Evolutionary conservation across 2,329 filamentous ascomycete genomes (phyloP), one percentile per base, ranked within the genome.

Genomic region (Raffaelea deltoideospora): DNA sequence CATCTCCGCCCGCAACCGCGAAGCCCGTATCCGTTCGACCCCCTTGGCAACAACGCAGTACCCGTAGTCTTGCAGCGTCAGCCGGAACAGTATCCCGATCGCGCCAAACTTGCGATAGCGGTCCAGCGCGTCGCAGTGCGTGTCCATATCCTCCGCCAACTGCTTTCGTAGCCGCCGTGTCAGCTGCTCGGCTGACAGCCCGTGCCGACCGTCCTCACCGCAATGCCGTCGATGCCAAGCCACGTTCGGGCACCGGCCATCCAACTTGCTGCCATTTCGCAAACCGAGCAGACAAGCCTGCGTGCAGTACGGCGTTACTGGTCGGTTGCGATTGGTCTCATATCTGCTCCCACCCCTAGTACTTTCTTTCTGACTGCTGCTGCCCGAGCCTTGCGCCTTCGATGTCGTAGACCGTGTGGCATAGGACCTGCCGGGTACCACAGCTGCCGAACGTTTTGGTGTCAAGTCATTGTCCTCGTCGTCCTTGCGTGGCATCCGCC

Each of bases 31-130:
- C 13, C 15, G 20, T 21, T 37, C 28, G 21, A 37, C 34, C 5
- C 34, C 34, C 34, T 31, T 37, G 3, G 28, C 34, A 20, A 29
- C 28, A 9, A 31, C n/a, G 29, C 34, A 24, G 21, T 37, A 37
- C 11, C 34, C 34, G 19, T 31, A 37, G 5, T 9, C 10, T 17
- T 26, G 34, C 10, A 37, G 29, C 11, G 21, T 31, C 13, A 37
- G 21, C 14, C 34, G 28, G 22, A 37, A 37, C 7, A 37, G 28
- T 11, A 31, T 18, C 21, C 28, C 22, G 20, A 26, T 37, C 20
- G 28, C 34, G 20, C 28, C 34, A 26, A 31, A 24, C 34, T 31
- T 31, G 27, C 28, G 28, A 15, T 18, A 31, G 21, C 26, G 17
- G 20, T 36, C 34, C 20, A 36, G 34, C 7, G 10, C n/a, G 2